Conservation (phyloP, 352 stramenopile genomes). For the Albugo laibachii region DNA sequence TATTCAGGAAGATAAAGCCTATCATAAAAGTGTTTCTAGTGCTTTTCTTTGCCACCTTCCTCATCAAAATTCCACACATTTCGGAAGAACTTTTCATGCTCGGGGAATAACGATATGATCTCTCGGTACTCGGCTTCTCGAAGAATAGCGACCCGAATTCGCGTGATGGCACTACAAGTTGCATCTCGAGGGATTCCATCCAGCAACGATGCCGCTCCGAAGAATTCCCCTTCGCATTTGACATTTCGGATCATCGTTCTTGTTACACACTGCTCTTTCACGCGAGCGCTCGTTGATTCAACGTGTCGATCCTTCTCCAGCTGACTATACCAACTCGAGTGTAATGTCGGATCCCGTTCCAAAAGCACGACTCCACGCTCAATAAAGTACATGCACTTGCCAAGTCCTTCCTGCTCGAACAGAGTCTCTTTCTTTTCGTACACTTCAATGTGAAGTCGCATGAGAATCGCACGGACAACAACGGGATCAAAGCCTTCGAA, state of each 20-base stretch:
- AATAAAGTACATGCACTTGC: slow-evolving; percentile 12
- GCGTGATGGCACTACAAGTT: slow-evolving; percentile 6
- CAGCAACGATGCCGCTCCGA: slow-evolving; percentile 9
- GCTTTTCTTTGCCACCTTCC: no score
- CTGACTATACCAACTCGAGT: background rate
- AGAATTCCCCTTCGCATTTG: slow-evolving; percentile 4
- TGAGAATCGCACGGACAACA: slow-evolving; percentile 5
- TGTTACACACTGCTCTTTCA: slow-evolving; percentile 2
- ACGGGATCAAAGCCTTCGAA: slow-evolving; percentile 9
- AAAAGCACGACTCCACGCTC: slow-evolving; percentile 6
- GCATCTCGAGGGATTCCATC: slow-evolving; percentile 8
- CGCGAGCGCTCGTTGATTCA: background rate
- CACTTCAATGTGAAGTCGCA: slow-evolving; percentile 8
- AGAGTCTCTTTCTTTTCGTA: slow-evolving; percentile 10
- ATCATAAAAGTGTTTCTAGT: no score
- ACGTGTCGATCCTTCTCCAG: slow-evolving; percentile 6
- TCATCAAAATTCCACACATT: slow-evolving; percentile 2
- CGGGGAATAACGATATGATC: slow-evolving; percentile 7
- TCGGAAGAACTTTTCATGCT: slow-evolving; percentile 5
- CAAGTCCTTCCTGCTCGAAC: slow-evolving; percentile 9
- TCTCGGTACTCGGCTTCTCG: slow-evolving; percentile 6
- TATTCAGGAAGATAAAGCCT: no score
- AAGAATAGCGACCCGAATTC: slow-evolving; percentile 8
- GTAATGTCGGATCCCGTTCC: background rate
- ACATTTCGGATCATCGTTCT: background rate